Conservation (phyloP, 1,284 basidiomycete species). For the Papiliotrema flavescens region DNA sequence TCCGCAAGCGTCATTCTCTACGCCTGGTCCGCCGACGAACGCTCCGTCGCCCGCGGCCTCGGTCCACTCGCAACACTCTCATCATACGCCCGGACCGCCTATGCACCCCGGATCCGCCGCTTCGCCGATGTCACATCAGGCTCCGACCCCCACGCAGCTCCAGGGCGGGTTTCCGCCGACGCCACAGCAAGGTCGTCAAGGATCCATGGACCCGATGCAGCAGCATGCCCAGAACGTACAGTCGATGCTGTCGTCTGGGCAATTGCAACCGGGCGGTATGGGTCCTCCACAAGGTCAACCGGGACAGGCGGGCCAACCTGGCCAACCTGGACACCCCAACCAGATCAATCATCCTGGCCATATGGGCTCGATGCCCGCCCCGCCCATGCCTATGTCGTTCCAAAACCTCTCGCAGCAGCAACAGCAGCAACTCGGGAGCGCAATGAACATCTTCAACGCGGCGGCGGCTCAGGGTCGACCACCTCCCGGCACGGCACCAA, state of each 20-base stretch:
- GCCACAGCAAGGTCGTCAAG: no score
- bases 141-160: not conserved
- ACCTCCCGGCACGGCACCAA: no score
- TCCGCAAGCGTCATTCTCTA: conserved; percentile 6
- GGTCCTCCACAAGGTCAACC: no score
- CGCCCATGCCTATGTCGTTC: not conserved
- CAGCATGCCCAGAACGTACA: conserved; percentile 21
- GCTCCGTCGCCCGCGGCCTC: conserved; percentile 27
- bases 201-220: conserved; percentile 8
- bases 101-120: not conserved
- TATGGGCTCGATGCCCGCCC: not conserved
- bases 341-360: no score
- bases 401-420: conserved; percentile 7
- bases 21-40: conserved; percentile 4
- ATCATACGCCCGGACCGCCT: conserved; percentile 16
- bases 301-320: conserved; percentile 4
- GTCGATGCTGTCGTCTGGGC: conserved; percentile 9
- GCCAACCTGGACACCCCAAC: not conserved
- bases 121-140: conserved; percentile 8
- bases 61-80: conserved; percentile 28
- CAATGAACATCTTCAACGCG: conserved; percentile 8
- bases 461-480: conserved; percentile 15
- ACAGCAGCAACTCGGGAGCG: conserved; percentile 5
- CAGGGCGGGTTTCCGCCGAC: not conserved
- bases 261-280: no score